Evolutionary conservation across 768 basidiomycete genomes (phyloP).

Genomic region (Lepiota brunneoincarnata): DNA sequence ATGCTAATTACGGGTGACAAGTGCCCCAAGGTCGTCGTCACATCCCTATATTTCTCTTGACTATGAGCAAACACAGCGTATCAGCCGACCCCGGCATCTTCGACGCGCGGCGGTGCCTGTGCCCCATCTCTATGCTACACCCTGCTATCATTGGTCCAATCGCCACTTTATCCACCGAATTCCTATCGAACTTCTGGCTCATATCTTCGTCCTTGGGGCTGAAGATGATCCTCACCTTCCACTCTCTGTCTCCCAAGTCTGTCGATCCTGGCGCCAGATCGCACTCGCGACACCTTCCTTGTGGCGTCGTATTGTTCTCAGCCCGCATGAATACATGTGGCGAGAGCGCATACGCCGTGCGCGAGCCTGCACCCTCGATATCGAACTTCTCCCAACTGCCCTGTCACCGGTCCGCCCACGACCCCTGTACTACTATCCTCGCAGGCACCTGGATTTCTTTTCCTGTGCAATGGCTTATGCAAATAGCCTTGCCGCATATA

Average conservation of each 20-base stretch:
- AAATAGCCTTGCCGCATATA: slow-evolving; percentile 49
- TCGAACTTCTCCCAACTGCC: slow-evolving; percentile 42
- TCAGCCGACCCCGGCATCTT: slow-evolving; percentile 36
- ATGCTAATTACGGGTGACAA: background rate
- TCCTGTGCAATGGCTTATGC: slow-evolving; percentile 61
- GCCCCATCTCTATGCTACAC: slow-evolving; percentile 8
- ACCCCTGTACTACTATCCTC: slow-evolving; percentile 21
- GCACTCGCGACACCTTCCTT: slow-evolving; percentile 58
- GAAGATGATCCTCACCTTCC: slow-evolving; percentile 57
- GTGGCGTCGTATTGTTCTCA: slow-evolving; percentile 61
- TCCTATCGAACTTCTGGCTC: slow-evolving; percentile 61
- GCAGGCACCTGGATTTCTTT: slow-evolving; percentile 35
- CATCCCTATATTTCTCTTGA: slow-evolving; percentile 1
- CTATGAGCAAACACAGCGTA: slow-evolving; percentile 17
- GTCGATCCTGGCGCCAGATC: slow-evolving; percentile 59
- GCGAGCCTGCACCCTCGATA: slow-evolving; percentile 57
- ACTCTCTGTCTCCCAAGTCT: slow-evolving; percentile 66
- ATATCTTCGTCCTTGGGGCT: slow-evolving; percentile 61
- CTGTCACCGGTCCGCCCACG: slow-evolving; percentile 21
- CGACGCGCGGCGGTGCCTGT: slow-evolving; percentile 24
- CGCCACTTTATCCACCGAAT: slow-evolving; percentile 54
- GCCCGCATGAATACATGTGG: slow-evolving; percentile 56
- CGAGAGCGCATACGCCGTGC: slow-evolving; percentile 58
- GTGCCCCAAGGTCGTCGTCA: background rate
- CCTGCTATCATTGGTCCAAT: slow-evolving; percentile 14